Conservation (phyloP, 139 green algal species). For the Haematococcus sp. region DNA sequence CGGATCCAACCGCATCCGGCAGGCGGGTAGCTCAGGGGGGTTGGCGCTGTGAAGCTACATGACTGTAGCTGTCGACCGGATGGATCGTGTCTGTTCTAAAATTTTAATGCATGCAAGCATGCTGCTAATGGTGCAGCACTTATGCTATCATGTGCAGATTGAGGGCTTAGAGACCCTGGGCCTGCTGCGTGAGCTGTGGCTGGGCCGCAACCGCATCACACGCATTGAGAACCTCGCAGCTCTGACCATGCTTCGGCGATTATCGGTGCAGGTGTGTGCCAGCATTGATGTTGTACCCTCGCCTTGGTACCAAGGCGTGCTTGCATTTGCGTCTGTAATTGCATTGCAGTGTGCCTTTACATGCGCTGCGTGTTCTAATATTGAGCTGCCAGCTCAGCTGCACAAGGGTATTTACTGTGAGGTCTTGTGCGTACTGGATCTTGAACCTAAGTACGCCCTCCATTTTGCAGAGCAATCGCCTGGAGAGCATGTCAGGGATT, state of each 20-base stretch:
- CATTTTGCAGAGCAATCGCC: constrained; percentile 62
- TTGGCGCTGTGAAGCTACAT: neutral
- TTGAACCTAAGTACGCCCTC: neutral
- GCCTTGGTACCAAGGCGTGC: too few relatives aligned
- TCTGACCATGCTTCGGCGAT: constrained; percentile 42
- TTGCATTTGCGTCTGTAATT: too few relatives aligned
- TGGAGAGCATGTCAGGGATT: constrained; percentile 80
- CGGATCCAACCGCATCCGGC: constrained; percentile 84
- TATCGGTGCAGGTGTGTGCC: constrained; percentile 50
- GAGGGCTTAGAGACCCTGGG: constrained; percentile 53
- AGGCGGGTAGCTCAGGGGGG: neutral
- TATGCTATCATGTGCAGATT: too few relatives aligned
- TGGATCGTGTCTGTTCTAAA: too few relatives aligned
- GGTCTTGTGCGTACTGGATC: neutral
- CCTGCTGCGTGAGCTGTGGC: constrained; percentile 83
- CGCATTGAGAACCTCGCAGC: constrained; percentile 50
- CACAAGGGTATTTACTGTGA: neutral
- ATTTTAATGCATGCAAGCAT: too few relatives aligned
- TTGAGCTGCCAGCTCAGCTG: neutral
- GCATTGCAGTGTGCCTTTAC: neutral
- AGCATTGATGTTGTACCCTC: constrained; percentile 6
- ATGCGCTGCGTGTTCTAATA: neutral
- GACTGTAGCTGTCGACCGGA: too few relatives aligned
- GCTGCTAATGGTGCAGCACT: too few relatives aligned
- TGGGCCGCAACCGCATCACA: constrained; percentile 88